Conservation (phyloP, 202 grass and related monocot species). For the Sporobolus alterniflorus region DNA sequence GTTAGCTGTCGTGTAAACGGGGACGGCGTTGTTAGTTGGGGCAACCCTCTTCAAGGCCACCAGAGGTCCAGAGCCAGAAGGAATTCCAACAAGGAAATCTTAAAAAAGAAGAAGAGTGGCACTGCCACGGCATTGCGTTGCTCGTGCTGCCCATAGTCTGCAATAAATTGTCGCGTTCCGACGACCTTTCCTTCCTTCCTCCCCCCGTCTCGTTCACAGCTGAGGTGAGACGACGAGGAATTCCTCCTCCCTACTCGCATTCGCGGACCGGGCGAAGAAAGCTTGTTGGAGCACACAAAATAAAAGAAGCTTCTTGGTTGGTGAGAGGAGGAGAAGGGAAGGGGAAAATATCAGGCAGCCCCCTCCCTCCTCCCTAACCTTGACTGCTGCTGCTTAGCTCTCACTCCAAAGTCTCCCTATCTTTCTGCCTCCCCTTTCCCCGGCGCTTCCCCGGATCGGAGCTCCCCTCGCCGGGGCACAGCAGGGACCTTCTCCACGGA, state of each 20-base stretch:
- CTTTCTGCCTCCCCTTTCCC: not conserved
- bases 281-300: not conserved
- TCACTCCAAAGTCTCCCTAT: not conserved
- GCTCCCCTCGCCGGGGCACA: not conserved
- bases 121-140: no score
- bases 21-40: no score
- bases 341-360: not conserved
- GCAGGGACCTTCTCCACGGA: not conserved
- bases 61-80: no score
- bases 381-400: conserved; percentile 22
- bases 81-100: no score
- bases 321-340: not conserved
- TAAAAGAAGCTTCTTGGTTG: conserved; percentile 23
- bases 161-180: conserved; percentile 16
- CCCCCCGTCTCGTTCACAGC: not conserved
- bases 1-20: no score
- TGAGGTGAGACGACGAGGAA: not conserved
- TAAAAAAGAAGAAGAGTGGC: no score
- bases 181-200: not conserved
- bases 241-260: not conserved
- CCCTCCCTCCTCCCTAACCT: not conserved
- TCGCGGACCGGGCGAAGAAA: not conserved
- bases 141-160: not conserved
- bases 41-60: no score
- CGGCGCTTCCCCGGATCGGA: conserved; percentile 23